These are phyloP conservation scores for Pyrenochaeta sp. DNA, from an alignment of 2,329 filamentous ascomycete genomes.

Conservation along the genomic window DNA sequence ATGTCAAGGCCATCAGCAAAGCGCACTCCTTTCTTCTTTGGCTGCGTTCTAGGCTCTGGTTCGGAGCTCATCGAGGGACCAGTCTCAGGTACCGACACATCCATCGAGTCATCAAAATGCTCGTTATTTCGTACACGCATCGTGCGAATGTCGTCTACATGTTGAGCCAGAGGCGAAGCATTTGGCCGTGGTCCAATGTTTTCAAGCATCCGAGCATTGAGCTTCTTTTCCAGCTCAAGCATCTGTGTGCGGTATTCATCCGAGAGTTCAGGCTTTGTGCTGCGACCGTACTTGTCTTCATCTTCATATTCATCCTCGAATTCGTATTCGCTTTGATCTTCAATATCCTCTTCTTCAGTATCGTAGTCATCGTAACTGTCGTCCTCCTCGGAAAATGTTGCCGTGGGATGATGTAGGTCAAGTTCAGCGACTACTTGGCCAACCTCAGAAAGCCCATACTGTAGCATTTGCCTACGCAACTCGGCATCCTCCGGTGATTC, in stretches of 20 bases:
- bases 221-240: slow-evolving; percentile 80
- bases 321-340: slow-evolving; percentile 79
- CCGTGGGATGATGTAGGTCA: slow-evolving; percentile 73
- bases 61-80: too few species aligned
- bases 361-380: slow-evolving; percentile 53
- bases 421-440: slow-evolving; percentile 92
- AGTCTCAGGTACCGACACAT: slow-evolving; percentile 4
- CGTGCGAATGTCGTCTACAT: slow-evolving; percentile 65
- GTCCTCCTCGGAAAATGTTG: slow-evolving; percentile 61
- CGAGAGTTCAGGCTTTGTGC: slow-evolving; percentile 70
- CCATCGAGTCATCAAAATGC: slow-evolving; percentile 39
- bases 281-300: slow-evolving; percentile 79
- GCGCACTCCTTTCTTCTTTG: slow-evolving; percentile 74
- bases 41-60: slow-evolving; percentile 12
- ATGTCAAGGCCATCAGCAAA: slow-evolving; percentile 80
- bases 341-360: slow-evolving; percentile 59
- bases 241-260: slow-evolving; percentile 82
- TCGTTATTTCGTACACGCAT: slow-evolving; percentile 56
- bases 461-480: slow-evolving; percentile 85
- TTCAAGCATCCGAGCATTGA: slow-evolving; percentile 67
- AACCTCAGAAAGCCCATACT: slow-evolving; percentile 87
- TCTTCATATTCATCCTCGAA: slow-evolving; percentile 67
- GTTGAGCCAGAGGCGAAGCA: slow-evolving; percentile 47
- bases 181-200: slow-evolving; percentile 62
- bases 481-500: slow-evolving; percentile 83